Evolutionary conservation across 176 grass and related monocot species (phyloP).

Genomic region (Oryza punctata): DNA sequence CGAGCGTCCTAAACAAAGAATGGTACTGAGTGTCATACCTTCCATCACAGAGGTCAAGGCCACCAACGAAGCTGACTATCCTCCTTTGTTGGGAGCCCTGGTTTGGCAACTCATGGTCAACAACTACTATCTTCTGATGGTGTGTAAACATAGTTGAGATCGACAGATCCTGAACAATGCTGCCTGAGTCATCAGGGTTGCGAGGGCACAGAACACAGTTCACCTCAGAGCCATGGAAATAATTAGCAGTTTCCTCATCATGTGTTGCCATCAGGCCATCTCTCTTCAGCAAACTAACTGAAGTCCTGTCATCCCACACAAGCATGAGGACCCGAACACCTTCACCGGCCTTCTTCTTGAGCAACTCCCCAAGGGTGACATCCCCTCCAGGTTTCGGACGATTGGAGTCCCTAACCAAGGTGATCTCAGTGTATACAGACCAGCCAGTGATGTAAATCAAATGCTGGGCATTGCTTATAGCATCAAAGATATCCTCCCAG

Average conservation of each 20-base stretch:
- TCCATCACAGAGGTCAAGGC: conserved; percentile 69
- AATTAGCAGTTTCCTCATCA: conserved; percentile 61
- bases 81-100: conserved; percentile 49
- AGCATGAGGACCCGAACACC: conserved; percentile 66
- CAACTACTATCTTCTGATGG: conserved; percentile 66
- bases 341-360: conserved; percentile 66
- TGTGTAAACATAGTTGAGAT: conserved; percentile 74
- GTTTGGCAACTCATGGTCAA: conserved; percentile 61
- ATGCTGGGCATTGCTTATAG: conserved; percentile 57
- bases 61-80: conserved; percentile 66
- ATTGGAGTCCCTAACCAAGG: conserved; percentile 60
- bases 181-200: conserved; percentile 61
- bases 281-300: conserved; percentile 54
- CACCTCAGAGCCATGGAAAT: conserved; percentile 41
- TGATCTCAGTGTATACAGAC: conserved; percentile 61
- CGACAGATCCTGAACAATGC: conserved; percentile 64
- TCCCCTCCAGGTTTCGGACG: conserved; percentile 61
- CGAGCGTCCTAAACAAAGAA: conserved; percentile 67
- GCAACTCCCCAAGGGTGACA: conserved; percentile 63
- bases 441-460: conserved; percentile 72
- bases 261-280: conserved; percentile 72
- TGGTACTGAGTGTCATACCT: conserved; percentile 69
- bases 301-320: conserved; percentile 68
- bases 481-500: conserved; percentile 73
- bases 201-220: conserved; percentile 64